Conservation (phyloP, 148 eudicot genomes). For the Cornus suecica region DNA sequence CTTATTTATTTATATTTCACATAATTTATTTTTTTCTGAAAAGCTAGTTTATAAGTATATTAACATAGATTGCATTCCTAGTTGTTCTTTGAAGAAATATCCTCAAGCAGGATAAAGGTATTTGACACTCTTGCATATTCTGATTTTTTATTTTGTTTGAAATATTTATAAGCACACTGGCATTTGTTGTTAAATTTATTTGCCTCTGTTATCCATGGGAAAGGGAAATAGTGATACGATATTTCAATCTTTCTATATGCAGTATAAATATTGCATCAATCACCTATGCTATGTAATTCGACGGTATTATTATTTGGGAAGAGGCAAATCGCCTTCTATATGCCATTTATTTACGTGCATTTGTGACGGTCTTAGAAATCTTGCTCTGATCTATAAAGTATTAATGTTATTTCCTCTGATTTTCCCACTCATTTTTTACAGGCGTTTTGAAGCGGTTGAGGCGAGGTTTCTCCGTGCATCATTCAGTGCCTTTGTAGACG, state of each 20-base stretch:
- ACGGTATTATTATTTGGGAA: too few relatives aligned
- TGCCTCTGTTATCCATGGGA: too few relatives aligned
- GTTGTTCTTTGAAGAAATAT: background rate
- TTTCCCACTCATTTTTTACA: constrained; percentile 15
- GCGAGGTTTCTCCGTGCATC: constrained; percentile 97
- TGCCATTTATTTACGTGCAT: too few relatives aligned
- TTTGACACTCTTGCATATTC: background rate
- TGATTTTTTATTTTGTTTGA: too few relatives aligned
- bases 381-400: background rate
- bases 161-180: background rate
- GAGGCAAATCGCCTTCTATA: too few relatives aligned
- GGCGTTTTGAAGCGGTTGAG: constrained; percentile 91
- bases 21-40: background rate
- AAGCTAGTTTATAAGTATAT: background rate
- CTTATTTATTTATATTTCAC: too few relatives aligned
- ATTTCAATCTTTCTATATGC: too few relatives aligned
- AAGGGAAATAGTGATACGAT: too few relatives aligned
- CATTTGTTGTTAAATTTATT: background rate
- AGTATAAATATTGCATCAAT: too few relatives aligned
- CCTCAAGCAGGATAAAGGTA: background rate
- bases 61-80: background rate
- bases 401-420: background rate
- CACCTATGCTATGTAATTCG: too few relatives aligned
- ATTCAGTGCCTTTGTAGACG: constrained; percentile 73
- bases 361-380: background rate